Percentiles rank a stretch among this genome's conserved stretches.
phyloP scores from a whole-genome alignment of 371 early-diverging fungal genomes.

The Mucor irregularis region DNA sequence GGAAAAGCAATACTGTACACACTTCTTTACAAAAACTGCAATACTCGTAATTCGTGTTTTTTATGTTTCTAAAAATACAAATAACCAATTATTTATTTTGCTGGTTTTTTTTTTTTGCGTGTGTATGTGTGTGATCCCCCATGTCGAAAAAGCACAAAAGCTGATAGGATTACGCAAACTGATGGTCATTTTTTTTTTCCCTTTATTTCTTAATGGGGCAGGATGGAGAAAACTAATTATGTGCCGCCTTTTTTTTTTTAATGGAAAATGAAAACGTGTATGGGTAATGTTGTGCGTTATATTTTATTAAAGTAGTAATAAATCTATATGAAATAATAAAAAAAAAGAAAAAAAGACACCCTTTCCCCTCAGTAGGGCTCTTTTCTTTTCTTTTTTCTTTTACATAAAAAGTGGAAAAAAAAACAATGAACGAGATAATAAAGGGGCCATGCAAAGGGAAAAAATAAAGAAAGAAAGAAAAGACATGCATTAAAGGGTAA shows the following conservation, averaged over 20 bases:
- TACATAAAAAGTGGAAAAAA: not conserved
- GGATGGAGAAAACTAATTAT: too few relatives aligned
- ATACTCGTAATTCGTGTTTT: not conserved
- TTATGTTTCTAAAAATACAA: not conserved
- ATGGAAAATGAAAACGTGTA: too few relatives aligned
- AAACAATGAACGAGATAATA: not conserved
- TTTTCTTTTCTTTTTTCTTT: too few relatives aligned
- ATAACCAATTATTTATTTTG: not conserved
- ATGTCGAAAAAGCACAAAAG: conserved; percentile 5
- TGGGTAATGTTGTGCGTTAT: not conserved
- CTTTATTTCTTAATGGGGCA: too few relatives aligned
- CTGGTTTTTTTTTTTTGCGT: not conserved
- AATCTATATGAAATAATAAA: not conserved
- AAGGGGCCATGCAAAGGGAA: not conserved
- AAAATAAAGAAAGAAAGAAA: not conserved
- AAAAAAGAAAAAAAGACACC: not conserved
- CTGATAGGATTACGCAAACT: conserved; percentile 10
- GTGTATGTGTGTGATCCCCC: not conserved
- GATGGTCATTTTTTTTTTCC: not conserved
- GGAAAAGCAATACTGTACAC: too few relatives aligned
- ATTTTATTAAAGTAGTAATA: not conserved
- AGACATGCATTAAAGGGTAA: not conserved
- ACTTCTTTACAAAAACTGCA: not conserved
- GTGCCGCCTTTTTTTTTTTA: not conserved
- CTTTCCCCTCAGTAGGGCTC: too few relatives aligned